These are phyloP conservation scores for Cladosporium velox DNA, from an alignment of 2,329 filamentous ascomycete genomes.

Conservation along the genomic window DNA sequence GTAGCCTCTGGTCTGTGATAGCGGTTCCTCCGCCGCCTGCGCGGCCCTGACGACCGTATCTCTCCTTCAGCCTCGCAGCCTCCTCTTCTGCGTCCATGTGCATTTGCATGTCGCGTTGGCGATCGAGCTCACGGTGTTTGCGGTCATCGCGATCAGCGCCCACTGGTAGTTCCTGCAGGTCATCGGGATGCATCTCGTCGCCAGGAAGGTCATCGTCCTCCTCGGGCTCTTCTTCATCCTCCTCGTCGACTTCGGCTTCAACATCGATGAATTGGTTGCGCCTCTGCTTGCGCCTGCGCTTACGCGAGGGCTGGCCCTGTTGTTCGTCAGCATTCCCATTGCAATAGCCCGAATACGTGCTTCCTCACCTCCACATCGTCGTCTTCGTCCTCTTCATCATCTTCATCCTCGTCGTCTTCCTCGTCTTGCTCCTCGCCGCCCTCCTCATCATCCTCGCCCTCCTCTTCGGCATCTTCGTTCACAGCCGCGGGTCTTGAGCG, in stretches of 20 bases:
- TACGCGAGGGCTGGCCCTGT: conserved; percentile 70
- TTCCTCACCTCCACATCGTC: conserved; percentile 22
- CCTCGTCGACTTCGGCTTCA: conserved; percentile 94
- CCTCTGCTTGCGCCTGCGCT: conserved; percentile 72
- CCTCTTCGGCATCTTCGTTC: conserved; percentile 52
- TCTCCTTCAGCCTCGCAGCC: conserved; percentile 80
- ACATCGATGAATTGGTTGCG: conserved; percentile 93
- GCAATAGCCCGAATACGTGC: neutral
- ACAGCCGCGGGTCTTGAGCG: conserved; percentile 43
- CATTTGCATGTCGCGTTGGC: conserved; percentile 81
- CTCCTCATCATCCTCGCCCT: conserved; percentile 58
- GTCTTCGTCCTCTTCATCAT: conserved; percentile 37
- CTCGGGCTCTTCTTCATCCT: conserved; percentile 84
- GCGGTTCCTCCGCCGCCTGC: conserved; percentile 66
- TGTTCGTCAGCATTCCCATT: conserved; percentile 36
- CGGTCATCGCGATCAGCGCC: conserved; percentile 85
- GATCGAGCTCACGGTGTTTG: conserved; percentile 90
- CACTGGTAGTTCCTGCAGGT: conserved; percentile 72
- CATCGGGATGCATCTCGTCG: conserved; percentile 87
- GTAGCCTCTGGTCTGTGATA: conserved; percentile 78
- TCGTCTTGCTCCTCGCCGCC: conserved; percentile 58
- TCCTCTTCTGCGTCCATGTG: conserved; percentile 93
- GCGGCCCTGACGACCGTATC: conserved; percentile 76
- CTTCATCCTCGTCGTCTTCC: conserved; percentile 40
- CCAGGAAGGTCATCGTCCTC: conserved; percentile 86